phyloP scores from a whole-genome alignment of 2,329 filamentous ascomycete genomes.

The Fusarium ramigenum region DNA sequence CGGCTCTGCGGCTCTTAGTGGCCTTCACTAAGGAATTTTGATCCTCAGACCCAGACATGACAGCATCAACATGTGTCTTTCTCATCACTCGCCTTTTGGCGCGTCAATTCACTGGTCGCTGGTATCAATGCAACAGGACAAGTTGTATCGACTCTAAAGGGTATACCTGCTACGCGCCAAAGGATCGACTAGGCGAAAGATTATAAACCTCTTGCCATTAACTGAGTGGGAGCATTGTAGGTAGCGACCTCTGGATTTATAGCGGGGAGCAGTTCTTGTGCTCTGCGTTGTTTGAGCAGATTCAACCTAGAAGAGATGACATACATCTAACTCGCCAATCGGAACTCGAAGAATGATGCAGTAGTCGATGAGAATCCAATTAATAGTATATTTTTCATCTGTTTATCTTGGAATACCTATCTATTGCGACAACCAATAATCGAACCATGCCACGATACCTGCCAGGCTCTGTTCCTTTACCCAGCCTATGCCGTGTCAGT shows the following conservation, averaged over 20 bases:
- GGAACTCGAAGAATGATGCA: not conserved
- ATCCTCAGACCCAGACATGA: not conserved
- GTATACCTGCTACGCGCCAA: not conserved
- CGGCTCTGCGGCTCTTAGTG: not conserved
- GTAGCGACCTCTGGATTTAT: not conserved
- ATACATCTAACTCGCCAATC: not conserved
- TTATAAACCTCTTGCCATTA: no score
- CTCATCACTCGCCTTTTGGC: not conserved
- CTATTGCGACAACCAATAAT: slow-evolving; percentile 3
- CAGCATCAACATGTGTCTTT: not conserved
- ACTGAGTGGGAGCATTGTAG: not conserved
- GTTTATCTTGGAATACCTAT: no score
- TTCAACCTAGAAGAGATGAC: not conserved
- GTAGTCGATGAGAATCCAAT: not conserved
- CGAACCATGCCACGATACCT: slow-evolving; percentile 2
- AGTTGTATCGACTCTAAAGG: not conserved
- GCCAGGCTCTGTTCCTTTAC: slow-evolving; percentile 2
- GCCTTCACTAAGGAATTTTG: not conserved
- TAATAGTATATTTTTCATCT: no score
- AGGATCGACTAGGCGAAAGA: not conserved
- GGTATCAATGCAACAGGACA: not conserved
- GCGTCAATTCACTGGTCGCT: not conserved
- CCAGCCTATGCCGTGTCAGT: not conserved
- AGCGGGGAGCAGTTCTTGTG: not conserved
- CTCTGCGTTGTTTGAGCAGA: not conserved